Conservation (phyloP, 129 eudicot genomes). For the Dittrichia graveolens region DNA sequence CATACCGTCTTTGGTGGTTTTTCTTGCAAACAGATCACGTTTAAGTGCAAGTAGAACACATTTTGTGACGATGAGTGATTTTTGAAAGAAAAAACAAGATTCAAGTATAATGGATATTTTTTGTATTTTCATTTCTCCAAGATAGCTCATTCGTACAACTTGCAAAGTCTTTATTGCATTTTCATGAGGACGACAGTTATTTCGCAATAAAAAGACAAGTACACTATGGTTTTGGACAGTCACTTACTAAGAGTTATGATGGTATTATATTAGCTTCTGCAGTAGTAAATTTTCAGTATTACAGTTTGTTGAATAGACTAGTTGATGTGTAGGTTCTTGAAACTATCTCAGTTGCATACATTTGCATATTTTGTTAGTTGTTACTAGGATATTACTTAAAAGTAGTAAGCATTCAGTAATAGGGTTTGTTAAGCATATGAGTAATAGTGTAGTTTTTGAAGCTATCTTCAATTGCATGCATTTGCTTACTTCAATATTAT, state of each 20-base stretch:
- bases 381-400: no score
- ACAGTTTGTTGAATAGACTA: not conserved
- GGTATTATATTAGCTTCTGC: not conserved
- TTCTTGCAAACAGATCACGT: not conserved
- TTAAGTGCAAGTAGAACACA: not conserved
- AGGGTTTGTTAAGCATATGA: not conserved
- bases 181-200: not conserved
- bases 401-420: not conserved
- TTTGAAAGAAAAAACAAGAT: not conserved
- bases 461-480: slow-evolving; percentile 12
- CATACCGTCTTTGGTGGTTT: not conserved
- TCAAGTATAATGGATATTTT: not conserved
- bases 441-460: not conserved
- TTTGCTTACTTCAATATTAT: not conserved
- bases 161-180: not conserved
- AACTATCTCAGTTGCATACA: no score
- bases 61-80: not conserved
- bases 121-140: no score
- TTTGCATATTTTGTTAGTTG: no score
- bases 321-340: no score
- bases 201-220: slow-evolving; percentile 3
- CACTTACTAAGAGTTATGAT: not conserved
- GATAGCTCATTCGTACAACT: not conserved
- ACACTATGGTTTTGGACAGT: not conserved
- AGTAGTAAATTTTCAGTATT: not conserved